Evolutionary conservation across 1,284 basidiomycete genomes (phyloP).

Genomic region (Ceratorhiza oryzae-sativae): DNA sequence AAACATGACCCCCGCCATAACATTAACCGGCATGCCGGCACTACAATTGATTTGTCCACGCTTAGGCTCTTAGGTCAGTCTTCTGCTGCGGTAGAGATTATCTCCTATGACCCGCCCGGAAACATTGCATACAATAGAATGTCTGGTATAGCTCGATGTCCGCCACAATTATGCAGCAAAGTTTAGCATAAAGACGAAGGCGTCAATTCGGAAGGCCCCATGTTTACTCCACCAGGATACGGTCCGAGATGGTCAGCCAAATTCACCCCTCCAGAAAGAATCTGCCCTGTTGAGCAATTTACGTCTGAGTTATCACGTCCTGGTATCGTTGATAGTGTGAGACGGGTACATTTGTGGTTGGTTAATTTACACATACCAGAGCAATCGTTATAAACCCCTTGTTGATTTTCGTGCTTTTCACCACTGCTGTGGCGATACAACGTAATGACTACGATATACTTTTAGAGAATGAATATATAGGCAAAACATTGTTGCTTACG

Average conservation of each 20-base stretch:
- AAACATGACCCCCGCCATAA: too few relatives aligned
- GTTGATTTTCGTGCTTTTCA: conserved; percentile 65
- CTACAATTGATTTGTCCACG: too few relatives aligned
- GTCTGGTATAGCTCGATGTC: neutral
- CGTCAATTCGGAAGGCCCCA: neutral
- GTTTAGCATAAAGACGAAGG: neutral
- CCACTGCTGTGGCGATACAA: conserved; percentile 64
- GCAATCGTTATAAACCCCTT: conserved; percentile 58
- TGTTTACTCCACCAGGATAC: conserved; percentile 19
- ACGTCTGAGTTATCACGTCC: conserved; percentile 15
- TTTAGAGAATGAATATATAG: neutral
- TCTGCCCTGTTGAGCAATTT: conserved; percentile 28
- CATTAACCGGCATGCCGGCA: too few relatives aligned
- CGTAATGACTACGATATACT: conserved; percentile 52
- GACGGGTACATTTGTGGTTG: neutral
- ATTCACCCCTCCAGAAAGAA: neutral
- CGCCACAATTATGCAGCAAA: neutral
- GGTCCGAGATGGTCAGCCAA: conserved; percentile 22
- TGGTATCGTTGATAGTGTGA: neutral
- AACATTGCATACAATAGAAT: neutral
- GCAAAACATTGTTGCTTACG: neutral
- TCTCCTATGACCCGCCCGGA: too few relatives aligned
- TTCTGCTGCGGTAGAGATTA: too few relatives aligned
- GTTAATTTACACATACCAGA: conserved; percentile 51
- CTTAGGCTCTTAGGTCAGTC: too few relatives aligned